phyloP scores from a whole-genome alignment of 169 alveolate genomes.

The Fabrea salina region DNA sequence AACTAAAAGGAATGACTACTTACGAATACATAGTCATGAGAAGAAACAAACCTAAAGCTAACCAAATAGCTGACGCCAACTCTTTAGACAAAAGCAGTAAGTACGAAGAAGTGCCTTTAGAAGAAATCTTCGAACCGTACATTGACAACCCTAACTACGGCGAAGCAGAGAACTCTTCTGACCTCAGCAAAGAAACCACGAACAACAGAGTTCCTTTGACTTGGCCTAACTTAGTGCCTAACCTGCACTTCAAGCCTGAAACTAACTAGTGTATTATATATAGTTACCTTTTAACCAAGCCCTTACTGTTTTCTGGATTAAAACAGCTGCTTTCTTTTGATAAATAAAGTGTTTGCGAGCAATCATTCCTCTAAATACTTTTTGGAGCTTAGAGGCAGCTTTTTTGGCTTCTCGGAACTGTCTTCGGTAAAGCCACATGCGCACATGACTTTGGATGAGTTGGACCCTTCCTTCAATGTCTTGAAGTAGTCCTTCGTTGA shows the following conservation, averaged over 20 bases:
- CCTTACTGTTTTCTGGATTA: constrained; percentile 25
- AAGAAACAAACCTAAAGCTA: constrained; percentile 6
- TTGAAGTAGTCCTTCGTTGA: not conserved
- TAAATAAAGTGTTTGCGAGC: constrained; percentile 13
- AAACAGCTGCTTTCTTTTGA: constrained; percentile 19
- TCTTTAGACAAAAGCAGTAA: not conserved
- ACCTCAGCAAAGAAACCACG: too few relatives aligned
- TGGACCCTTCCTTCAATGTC: constrained; percentile 1
- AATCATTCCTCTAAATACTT: constrained; percentile 2
- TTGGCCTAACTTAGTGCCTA: too few relatives aligned
- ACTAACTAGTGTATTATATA: too few relatives aligned
- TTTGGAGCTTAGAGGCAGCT: constrained; percentile 17
- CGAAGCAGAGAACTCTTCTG: too few relatives aligned
- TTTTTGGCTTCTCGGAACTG: not conserved
- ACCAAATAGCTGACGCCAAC: not conserved
- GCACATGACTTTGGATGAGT: constrained; percentile 17
- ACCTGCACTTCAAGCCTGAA: too few relatives aligned
- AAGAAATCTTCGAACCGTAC: constrained; percentile 30
- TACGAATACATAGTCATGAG: constrained; percentile 36
- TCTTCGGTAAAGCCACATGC: constrained; percentile 14
- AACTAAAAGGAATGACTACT: constrained; percentile 24
- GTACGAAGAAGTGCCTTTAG: constrained; percentile 26
- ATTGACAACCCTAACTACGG: constrained; percentile 15
- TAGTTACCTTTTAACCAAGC: too few relatives aligned
- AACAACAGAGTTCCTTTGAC: too few relatives aligned